phyloP scores from a whole-genome alignment of 2,329 filamentous ascomycete genomes.

The Aureobasidium lini region DNA sequence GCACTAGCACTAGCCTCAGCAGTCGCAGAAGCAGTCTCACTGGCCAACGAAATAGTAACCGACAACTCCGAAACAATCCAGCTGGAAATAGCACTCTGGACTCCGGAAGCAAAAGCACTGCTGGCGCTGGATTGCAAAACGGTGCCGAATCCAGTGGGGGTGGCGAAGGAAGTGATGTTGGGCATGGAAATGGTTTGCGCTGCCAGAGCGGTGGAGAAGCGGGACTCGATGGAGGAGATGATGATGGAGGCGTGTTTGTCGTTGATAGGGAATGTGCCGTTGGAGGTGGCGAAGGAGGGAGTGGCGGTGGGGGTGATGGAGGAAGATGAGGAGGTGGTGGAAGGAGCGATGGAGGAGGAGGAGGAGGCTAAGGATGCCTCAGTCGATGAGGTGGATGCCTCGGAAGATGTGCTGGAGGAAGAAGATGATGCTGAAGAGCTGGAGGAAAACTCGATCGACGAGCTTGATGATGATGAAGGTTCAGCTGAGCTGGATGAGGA shows the following conservation, averaged over 20 bases:
- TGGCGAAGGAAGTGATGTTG: background rate
- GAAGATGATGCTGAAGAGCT: background rate
- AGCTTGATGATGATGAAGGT: background rate
- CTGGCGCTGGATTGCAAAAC: background rate
- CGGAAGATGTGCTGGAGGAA: background rate
- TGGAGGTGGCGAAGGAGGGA: background rate
- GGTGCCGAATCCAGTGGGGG: background rate
- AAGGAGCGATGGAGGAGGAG: background rate
- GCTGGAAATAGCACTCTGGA: background rate
- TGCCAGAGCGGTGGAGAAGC: background rate
- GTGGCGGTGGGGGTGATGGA: background rate
- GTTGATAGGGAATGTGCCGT: background rate
- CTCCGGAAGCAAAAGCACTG: background rate
- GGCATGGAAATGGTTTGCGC: constrained; percentile 2
- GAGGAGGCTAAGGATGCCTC: background rate
- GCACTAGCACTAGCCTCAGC: background rate
- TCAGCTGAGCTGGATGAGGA: background rate
- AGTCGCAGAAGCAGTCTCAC: background rate
- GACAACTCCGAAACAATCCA: background rate
- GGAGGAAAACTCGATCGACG: background rate
- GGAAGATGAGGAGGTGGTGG: background rate
- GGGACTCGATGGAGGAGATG: background rate
- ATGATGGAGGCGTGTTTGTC: background rate
- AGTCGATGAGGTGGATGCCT: background rate
- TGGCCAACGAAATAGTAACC: background rate